Percentiles rank a stretch among this genome's conserved stretches.
Conservation (phyloP, 352 stramenopile species). For the Pythium utonaiense region DNA sequence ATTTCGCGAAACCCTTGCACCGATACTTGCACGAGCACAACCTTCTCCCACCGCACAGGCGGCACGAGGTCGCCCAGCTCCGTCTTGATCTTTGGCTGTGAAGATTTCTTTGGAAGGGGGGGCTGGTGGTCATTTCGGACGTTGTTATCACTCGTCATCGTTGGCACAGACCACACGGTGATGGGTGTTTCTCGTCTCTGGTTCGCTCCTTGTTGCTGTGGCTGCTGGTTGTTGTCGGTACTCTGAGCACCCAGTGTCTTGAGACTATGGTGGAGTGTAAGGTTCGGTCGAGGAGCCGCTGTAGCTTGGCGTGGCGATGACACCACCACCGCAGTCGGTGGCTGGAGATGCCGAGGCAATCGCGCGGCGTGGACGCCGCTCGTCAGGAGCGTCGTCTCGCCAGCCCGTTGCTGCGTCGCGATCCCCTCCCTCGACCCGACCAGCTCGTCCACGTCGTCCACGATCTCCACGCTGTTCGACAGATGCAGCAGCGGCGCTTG, state of each 20-base stretch:
- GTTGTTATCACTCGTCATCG: conserved; percentile 6
- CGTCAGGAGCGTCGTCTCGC: background rate
- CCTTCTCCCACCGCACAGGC: conserved; percentile 72
- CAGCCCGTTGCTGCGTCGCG: background rate
- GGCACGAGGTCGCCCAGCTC: conserved; percentile 66
- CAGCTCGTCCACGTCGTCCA: conserved; percentile 24
- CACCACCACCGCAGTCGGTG: conserved; percentile 12
- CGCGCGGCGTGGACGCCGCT: background rate
- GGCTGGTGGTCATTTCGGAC: conserved; percentile 6
- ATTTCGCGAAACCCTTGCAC: conserved; percentile 82
- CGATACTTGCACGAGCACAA: conserved; percentile 82
- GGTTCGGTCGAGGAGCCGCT: conserved; percentile 8
- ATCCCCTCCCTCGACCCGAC: background rate
- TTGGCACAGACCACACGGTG: conserved; percentile 12
- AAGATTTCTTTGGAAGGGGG: conserved; percentile 45
- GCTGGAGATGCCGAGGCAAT: conserved; percentile 8
- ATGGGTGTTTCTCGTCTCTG: background rate
- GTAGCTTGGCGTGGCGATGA: conserved; percentile 7
- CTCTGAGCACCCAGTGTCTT: conserved; percentile 9
- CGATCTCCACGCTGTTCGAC: conserved; percentile 21
- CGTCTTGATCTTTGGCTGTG: conserved; percentile 71
- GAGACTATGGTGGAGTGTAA: conserved; percentile 13
- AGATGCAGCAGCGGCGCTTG: conserved; percentile 45
- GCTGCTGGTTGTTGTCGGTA: conserved; percentile 17
- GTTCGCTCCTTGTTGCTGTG: conserved; percentile 1